Base-by-base conservation (phyloP, 164 flowering plant species). In the Aristolochia californica region DNA sequence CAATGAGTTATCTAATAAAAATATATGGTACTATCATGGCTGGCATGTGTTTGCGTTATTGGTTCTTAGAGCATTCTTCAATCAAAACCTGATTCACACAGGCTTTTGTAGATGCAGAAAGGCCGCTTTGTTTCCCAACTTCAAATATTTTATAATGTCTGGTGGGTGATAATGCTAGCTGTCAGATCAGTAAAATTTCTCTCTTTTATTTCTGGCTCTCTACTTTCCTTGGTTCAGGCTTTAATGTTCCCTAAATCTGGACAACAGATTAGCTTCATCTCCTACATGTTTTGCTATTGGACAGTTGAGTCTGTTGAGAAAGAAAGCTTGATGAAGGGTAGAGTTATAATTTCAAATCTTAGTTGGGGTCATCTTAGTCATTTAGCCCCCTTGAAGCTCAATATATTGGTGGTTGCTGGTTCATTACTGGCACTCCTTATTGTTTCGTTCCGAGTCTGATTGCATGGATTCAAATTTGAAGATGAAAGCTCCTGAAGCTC, bases 401-500 rank as follows among this genome's bases (percentile, higher is more conserved):
- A 4, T 34, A 34, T 34, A 34, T 34, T n/a, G n/a, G n/a, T n/a
- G n/a, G n/a, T n/a, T n/a, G n/a, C n/a, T n/a, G n/a, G n/a, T n/a
- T n/a, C n/a, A n/a, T n/a, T n/a, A n/a, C n/a, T n/a, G n/a, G n/a
- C n/a, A 34, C 40, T 34, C 40, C 5, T 9, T 34, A 12, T 34
- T 7, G 40, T 8, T n/a, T 34, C 40, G 1, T 34, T 34, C 40
- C 10, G 7, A 34, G 4, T 34, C 0, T 34, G 10, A 34, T 26
- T 66, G 17, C 57, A 81, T 84, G 88, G 87, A 75, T 66, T 68
- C 70, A 18, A 62, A 62, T 45, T 56, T 50, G 55, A 70, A 64
- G 49, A 65, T 77, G 62, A 66, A 72, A 10, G 68, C 76, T 57
- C 80, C 88, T 12, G 79, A 77, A 55, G 80, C 82, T 11, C 85